These are phyloP conservation scores for Paramecium primaurelia DNA, from an alignment of 73 alveolate genomes.

Conservation along the genomic window DNA sequence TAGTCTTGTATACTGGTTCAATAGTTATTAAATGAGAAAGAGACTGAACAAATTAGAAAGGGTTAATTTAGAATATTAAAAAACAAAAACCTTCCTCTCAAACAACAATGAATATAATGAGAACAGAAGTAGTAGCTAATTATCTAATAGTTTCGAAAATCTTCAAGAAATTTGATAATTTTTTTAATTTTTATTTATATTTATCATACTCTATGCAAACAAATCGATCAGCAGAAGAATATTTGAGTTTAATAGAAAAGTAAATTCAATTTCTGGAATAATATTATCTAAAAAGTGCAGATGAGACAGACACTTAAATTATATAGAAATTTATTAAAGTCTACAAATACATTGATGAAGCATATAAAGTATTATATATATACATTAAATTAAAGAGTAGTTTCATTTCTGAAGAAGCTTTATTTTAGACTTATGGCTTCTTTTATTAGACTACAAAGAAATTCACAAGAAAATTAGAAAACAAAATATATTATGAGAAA, in stretches of 20 bases:
- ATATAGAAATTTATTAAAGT: background rate
- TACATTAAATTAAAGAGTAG: background rate
- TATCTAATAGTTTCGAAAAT: background rate
- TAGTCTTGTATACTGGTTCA: background rate
- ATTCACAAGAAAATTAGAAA: slow-evolving; percentile 17
- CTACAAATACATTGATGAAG: background rate
- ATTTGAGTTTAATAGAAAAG: background rate
- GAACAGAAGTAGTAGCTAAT: background rate
- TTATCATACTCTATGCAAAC: background rate
- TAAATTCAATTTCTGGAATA: background rate
- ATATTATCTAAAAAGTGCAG: background rate
- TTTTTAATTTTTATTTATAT: background rate
- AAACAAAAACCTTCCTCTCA: background rate
- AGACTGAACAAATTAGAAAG: background rate
- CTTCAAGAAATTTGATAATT: slow-evolving; percentile 17
- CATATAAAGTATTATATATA: background rate
- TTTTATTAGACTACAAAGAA: background rate
- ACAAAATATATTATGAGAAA: background rate
- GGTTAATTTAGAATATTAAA: background rate
- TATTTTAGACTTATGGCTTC: slow-evolving; percentile 7
- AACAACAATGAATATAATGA: background rate
- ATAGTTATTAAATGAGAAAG: background rate
- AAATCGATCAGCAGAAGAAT: background rate
- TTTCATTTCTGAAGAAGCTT: background rate
- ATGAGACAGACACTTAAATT: background rate